Percentiles rank a stretch among this genome's conserved stretches.
Conservation (phyloP, 371 early-diverging fungal genomes). For the Rhizomucor pusillus region DNA sequence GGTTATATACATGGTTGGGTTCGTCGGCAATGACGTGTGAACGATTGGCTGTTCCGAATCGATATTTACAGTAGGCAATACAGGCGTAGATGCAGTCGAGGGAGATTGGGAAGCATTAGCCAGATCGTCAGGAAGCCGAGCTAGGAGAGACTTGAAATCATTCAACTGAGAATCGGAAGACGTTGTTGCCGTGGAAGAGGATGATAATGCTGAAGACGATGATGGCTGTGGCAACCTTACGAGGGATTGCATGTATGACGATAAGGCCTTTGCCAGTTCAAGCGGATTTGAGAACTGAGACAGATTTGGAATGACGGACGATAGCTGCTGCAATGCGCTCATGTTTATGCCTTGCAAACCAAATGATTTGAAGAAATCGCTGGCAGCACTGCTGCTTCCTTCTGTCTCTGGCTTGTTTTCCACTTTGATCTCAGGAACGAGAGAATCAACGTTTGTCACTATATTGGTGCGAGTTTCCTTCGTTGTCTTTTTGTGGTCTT, state of each 20-base stretch:
- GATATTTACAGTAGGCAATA: constrained; percentile 2
- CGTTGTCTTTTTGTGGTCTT: constrained; percentile 16
- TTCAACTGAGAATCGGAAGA: constrained; percentile 11
- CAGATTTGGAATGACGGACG: constrained; percentile 33
- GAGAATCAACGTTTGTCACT: constrained; percentile 4
- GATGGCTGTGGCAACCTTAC: constrained; percentile 12
- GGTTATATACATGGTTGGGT: constrained; percentile 70
- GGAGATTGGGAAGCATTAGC: constrained; percentile 8
- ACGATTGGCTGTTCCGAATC: constrained; percentile 17
- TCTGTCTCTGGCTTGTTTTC: neutral
- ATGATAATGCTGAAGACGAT: constrained; percentile 3
- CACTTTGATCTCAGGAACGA: neutral
- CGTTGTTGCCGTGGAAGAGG: constrained; percentile 8
- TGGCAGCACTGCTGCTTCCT: constrained; percentile 10
- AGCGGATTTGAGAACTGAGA: constrained; percentile 33
- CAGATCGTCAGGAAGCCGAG: constrained; percentile 26
- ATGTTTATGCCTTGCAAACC: constrained; percentile 40
- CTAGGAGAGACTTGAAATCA: constrained; percentile 39
- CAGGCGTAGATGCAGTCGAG: constrained; percentile 2
- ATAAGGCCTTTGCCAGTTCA: constrained; percentile 37
- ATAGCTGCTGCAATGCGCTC: constrained; percentile 42
- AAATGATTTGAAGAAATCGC: constrained; percentile 33
- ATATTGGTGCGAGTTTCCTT: neutral
- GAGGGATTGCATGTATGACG: constrained; percentile 36
- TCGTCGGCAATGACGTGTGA: constrained; percentile 18